Evolutionary conservation across 2,329 filamentous ascomycete genomes (phyloP).

Genomic region (Coniochaeta hoffmannii): DNA sequence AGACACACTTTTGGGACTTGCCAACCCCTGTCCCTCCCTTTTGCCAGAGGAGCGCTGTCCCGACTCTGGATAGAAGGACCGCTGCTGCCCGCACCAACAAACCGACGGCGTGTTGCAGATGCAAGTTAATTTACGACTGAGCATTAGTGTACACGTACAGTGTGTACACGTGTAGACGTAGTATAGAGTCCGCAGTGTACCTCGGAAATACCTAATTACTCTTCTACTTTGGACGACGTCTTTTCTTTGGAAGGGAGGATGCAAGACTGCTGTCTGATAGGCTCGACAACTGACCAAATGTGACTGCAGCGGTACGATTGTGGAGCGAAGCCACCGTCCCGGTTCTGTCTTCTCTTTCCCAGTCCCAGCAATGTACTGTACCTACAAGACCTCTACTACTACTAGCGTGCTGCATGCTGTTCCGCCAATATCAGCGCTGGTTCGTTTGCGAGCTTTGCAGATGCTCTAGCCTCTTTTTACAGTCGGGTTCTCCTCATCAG

Average conservation of each 20-base stretch:
- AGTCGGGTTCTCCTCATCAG: not conserved
- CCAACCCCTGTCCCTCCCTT: not conserved
- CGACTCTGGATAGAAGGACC: too few species aligned
- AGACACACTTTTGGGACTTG: not conserved
- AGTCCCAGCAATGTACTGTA: not conserved
- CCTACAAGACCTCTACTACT: not conserved
- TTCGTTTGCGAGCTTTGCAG: not conserved
- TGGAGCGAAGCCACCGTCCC: not conserved
- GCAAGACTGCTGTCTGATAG: not conserved
- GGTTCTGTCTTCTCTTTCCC: not conserved
- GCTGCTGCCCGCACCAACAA: too few species aligned
- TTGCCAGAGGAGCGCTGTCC: not conserved
- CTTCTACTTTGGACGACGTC: not conserved
- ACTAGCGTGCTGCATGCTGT: constrained; percentile 1
- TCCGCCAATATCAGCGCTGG: not conserved
- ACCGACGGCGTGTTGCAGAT: too few species aligned
- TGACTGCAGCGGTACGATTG: not conserved
- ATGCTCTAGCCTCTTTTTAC: not conserved
- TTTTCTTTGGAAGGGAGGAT: not conserved
- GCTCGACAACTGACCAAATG: not conserved
- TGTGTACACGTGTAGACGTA: too few species aligned
- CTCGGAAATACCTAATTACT: too few species aligned
- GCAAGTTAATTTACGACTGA: too few species aligned
- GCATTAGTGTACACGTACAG: too few species aligned
- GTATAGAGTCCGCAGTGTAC: too few species aligned